phyloP scores from a whole-genome alignment of 441 rosid genomes.

The Raphanus hybrid region DNA sequence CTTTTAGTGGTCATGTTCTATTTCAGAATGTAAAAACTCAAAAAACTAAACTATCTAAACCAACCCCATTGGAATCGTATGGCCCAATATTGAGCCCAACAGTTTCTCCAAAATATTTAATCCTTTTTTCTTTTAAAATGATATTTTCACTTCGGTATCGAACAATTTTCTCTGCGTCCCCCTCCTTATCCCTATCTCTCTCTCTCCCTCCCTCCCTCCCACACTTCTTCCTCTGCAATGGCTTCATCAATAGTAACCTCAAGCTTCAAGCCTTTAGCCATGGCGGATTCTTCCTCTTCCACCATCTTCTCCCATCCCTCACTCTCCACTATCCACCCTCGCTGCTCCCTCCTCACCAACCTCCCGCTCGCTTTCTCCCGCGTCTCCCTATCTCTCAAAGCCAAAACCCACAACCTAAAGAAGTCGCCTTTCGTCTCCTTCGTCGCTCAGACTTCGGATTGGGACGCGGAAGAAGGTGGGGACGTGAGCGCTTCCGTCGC shows the following conservation, averaged over 20 bases:
- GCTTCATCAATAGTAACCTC: constrained; percentile 47
- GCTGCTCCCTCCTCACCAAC: constrained; percentile 41
- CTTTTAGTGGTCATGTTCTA: neutral
- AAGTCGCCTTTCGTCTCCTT: constrained; percentile 51
- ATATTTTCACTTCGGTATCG: neutral
- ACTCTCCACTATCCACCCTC: constrained; percentile 40
- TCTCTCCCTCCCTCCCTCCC: constrained; percentile 19
- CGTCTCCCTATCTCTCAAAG: constrained; percentile 41
- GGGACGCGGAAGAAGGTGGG: constrained; percentile 43
- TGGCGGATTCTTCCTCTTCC: constrained; percentile 55
- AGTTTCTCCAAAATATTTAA: neutral
- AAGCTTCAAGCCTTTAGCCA: constrained; percentile 55
- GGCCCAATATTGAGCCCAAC: neutral
- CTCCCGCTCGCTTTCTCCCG: constrained; percentile 49
- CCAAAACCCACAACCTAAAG: constrained; percentile 43
- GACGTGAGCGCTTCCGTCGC: constrained; percentile 46
- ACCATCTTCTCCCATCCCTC: constrained; percentile 52
- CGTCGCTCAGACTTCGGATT: constrained; percentile 68
- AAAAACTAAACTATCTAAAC: neutral
- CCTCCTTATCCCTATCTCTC: constrained; percentile 46
- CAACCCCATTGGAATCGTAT: neutral
- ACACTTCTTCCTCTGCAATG: constrained; percentile 44
- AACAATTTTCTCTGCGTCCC: neutral
- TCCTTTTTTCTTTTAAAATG: neutral
- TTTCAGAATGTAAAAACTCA: neutral